These are phyloP conservation scores for Limnanthes douglasii DNA, from an alignment of 345 rosid species.

Conservation along the genomic window DNA sequence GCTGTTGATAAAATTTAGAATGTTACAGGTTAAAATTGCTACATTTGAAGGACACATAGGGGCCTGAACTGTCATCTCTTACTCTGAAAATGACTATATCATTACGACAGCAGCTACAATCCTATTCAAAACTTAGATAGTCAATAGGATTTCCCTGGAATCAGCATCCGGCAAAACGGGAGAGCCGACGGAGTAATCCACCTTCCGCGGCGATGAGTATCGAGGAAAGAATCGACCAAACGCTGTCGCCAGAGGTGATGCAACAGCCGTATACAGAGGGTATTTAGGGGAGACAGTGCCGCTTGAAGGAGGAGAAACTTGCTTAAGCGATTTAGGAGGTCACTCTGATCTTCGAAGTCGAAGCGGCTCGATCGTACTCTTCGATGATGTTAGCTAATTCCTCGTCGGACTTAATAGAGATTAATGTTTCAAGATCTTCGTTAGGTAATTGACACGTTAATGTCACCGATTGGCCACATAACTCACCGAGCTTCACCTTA, in stretches of 20 bases:
- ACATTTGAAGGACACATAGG: conserved; percentile 17
- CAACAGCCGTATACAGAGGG: background rate
- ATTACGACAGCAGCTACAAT: no score
- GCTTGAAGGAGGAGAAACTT: conserved; percentile 30
- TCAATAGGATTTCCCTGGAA: no score
- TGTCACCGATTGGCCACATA: conserved; percentile 10
- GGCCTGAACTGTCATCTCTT: no score
- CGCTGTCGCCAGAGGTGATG: conserved; percentile 8
- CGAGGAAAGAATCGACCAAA: background rate
- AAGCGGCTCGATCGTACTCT: conserved; percentile 14
- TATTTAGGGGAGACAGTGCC: conserved; percentile 5
- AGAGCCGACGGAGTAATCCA: no score
- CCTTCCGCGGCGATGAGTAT: conserved; percentile 7
- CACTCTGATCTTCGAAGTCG: conserved; percentile 22
- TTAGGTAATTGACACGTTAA: conserved; percentile 41
- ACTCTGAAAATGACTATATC: no score
- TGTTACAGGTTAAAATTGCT: conserved; percentile 27
- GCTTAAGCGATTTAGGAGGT: conserved; percentile 25
- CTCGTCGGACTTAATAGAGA: conserved; percentile 57
- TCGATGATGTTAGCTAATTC: conserved; percentile 27
- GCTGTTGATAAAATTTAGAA: conserved; percentile 64
- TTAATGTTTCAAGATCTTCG: conserved; percentile 47
- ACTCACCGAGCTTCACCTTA: conserved; percentile 11
- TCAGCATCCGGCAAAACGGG: no score
- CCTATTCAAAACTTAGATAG: no score